Evolutionary conservation across 2,329 filamentous ascomycete genomes (phyloP), one percentile per base, ranked within the genome.

Genomic region (Pestalotiopsis sp.): DNA sequence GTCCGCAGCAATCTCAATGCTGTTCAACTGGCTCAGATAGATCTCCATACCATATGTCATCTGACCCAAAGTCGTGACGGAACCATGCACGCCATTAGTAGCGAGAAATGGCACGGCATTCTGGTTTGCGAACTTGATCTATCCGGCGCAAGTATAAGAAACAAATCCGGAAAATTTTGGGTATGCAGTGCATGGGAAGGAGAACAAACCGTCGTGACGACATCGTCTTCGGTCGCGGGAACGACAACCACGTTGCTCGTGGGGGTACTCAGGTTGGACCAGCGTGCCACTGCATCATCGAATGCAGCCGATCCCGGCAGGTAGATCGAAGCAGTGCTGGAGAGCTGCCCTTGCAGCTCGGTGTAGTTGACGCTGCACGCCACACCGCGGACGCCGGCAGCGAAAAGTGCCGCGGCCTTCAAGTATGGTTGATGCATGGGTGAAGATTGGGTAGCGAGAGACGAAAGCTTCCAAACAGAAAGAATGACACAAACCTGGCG

Each of bases 1-100:
- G 59, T 83, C 78, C 1, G 75, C 61, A 0, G 77, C 70, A 36
- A 83, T 75, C 0, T 78, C 69, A 14, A 84, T 74, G 9, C 72
- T 75, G 71, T 75, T 80, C 56, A 84, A 62, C 52, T 80, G 74
- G 17, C 73, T 72, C 69, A 85, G 66, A 65, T 77, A 79, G 63
- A 85, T 84, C 36, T 79, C 75, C 27, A 85, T 81, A 0, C 83
- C 83, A 66, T 79, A 70, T 1, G 80, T 69, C 73, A 84, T 77
- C 23, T 75, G 75, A 1, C 79, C 80, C 12, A 83, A 66, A 0
- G 79, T 80, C 36, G 74, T 79, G 12, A 81, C 74, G 1, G 78
- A 74, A 4, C 83, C 83, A 58, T 85, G 82, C 4, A 77, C 78
- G 3, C 80, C 78, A 67, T 77, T 81, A 63, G 78, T 77, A 0